Evolutionary conservation across 495 filamentous ascomycete species (phyloP).

Genomic region (Penicillium arizonense): DNA sequence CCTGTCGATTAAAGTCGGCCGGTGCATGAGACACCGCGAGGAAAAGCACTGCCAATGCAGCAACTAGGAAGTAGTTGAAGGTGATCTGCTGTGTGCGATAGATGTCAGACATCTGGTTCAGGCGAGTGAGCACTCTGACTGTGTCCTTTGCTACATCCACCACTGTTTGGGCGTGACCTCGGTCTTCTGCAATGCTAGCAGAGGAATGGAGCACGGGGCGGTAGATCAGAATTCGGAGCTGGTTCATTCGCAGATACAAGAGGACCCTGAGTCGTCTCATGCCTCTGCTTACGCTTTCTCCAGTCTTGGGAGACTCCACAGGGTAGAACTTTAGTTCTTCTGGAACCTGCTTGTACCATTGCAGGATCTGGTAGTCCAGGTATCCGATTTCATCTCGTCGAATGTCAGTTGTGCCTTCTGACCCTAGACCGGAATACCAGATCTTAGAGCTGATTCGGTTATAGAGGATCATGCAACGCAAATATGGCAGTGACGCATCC

Average conservation of each 20-base stretch:
- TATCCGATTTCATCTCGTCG: slow-evolving; percentile 67
- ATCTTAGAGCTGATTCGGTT: slow-evolving; percentile 74
- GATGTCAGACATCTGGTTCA: slow-evolving; percentile 78
- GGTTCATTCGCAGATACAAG: slow-evolving; percentile 70
- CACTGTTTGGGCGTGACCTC: slow-evolving; percentile 63
- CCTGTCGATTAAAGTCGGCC: slow-evolving; percentile 67
- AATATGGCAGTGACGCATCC: slow-evolving; percentile 65
- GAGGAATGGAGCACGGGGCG: slow-evolving; percentile 77
- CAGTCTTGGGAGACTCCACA: slow-evolving; percentile 42
- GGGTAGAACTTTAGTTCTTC: slow-evolving; percentile 60
- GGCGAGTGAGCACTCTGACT: slow-evolving; percentile 66
- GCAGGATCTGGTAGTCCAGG: slow-evolving; percentile 71
- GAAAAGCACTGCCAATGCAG: slow-evolving; percentile 77
- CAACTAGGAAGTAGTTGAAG: slow-evolving; percentile 85
- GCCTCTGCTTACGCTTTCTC: slow-evolving; percentile 43
- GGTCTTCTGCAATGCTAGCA: slow-evolving; percentile 71
- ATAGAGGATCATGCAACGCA: slow-evolving; percentile 77
- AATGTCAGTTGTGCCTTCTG: slow-evolving; percentile 50
- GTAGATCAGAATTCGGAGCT: slow-evolving; percentile 80
- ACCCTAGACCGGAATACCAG: slow-evolving; percentile 61
- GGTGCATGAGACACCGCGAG: slow-evolving; percentile 82
- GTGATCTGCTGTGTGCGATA: slow-evolving; percentile 78
- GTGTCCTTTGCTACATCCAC: slow-evolving; percentile 80
- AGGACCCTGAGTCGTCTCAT: slow-evolving; percentile 52
- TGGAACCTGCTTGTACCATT: slow-evolving; percentile 71